Conservation (phyloP, 345 rosid species). For the Nephelium lappaceum region DNA sequence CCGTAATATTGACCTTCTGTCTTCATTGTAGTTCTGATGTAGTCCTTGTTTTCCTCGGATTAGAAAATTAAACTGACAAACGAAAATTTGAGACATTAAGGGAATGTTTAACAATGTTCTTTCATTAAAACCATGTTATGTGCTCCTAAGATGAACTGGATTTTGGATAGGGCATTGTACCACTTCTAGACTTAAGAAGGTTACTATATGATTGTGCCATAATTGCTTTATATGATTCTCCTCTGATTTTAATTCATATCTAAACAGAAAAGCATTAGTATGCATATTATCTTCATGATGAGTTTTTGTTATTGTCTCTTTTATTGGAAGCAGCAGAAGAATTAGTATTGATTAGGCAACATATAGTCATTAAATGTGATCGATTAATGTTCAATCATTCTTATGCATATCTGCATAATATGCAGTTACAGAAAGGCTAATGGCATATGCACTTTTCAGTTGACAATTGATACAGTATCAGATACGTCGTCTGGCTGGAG, state of each 20-base stretch:
- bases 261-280: background rate
- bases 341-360: background rate
- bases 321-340: background rate
- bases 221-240: background rate
- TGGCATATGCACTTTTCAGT: background rate
- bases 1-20: background rate
- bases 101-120: background rate
- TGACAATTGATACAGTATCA: background rate
- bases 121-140: background rate
- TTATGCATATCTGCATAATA: background rate
- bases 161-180: background rate
- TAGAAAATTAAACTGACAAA: background rate
- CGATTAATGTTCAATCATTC: background rate
- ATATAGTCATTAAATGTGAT: background rate
- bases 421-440: background rate
- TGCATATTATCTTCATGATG: background rate
- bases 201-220: background rate
- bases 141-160: constrained; percentile 1
- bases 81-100: background rate
- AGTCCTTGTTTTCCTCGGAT: background rate
- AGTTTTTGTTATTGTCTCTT: background rate
- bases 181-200: background rate
- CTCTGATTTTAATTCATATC: background rate
- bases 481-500: background rate
- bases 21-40: background rate